These are phyloP conservation scores for Pseudohyphozyma bogoriensis DNA, from an alignment of 768 basidiomycete species.

Conservation along the genomic window DNA sequence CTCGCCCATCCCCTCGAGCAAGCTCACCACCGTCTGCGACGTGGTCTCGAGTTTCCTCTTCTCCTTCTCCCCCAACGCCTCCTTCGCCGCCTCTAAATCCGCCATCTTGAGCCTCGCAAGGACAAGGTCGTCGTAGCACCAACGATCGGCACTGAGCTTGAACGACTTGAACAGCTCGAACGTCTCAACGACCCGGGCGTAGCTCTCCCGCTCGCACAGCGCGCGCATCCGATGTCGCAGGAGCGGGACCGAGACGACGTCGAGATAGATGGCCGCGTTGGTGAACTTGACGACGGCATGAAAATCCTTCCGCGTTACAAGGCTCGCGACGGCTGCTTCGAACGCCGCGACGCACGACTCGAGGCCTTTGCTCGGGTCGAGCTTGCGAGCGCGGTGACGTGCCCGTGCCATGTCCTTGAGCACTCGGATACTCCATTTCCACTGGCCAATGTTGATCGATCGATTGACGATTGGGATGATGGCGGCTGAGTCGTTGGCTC, in stretches of 20 bases:
- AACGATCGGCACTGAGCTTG: neutral
- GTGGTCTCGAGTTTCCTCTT: constrained; percentile 8
- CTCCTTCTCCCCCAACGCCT: constrained; percentile 6
- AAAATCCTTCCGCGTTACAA: constrained; percentile 1
- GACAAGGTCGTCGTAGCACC: constrained; percentile 15
- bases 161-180: neutral
- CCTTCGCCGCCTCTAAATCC: constrained; percentile 9
- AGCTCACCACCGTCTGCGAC: constrained; percentile 5
- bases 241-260: neutral
- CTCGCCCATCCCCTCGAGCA: constrained; percentile 21
- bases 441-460: too few relatives aligned
- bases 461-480: too few relatives aligned
- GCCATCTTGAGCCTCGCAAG: constrained; percentile 5
- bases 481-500: too few relatives aligned
- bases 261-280: neutral
- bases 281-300: neutral
- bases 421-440: too few relatives aligned
- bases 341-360: neutral
- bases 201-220: constrained; percentile 5
- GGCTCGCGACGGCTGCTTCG: neutral
- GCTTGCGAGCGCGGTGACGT: too few relatives aligned
- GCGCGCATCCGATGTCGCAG: constrained; percentile 9
- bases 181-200: neutral
- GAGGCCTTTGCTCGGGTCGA: too few relatives aligned
- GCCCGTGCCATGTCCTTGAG: too few relatives aligned